A percentile compares a stretch with the other conserved stretches of the same genome.
These are phyloP conservation scores for Sporisorium scitamineum DNA, from an alignment of 1,284 basidiomycete species.

Conservation along the genomic window DNA sequence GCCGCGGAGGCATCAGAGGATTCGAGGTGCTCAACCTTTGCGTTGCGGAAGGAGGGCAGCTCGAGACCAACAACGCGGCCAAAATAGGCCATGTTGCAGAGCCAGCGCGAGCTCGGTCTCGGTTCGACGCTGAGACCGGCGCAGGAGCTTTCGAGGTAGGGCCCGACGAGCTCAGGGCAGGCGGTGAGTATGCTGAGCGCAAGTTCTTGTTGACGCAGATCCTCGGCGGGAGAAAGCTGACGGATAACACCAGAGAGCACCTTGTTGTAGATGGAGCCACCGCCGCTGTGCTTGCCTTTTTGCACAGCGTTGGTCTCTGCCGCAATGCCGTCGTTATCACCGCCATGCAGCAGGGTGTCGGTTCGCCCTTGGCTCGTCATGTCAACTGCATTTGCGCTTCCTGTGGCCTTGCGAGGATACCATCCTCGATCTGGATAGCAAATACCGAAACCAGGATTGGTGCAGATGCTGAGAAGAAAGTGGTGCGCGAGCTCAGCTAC, in stretches of 20 bases:
- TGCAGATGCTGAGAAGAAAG: conserved; percentile 87
- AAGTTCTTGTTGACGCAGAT: conserved; percentile 85
- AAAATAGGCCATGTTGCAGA: conserved; percentile 85
- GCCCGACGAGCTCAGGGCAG: conserved; percentile 86
- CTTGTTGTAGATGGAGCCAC: conserved; percentile 79
- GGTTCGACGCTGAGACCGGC: conserved; percentile 85
- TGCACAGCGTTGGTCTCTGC: conserved; percentile 70
- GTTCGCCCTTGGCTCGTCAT: conserved; percentile 20
- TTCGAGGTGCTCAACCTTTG: conserved; percentile 43
- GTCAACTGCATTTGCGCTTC: not conserved
- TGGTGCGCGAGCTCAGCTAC: conserved; percentile 85
- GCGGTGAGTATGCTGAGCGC: conserved; percentile 81
- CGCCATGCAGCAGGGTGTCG: conserved; percentile 6
- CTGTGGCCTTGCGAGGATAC: conserved; percentile 75
- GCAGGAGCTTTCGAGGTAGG: conserved; percentile 71
- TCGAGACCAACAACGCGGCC: conserved; percentile 81
- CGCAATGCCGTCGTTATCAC: conserved; percentile 56
- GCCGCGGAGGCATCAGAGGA: conserved; percentile 73
- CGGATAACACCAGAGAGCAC: conserved; percentile 82
- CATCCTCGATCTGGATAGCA: conserved; percentile 91
- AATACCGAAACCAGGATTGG: conserved; percentile 83
- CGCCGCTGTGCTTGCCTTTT: conserved; percentile 24
- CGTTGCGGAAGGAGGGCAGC: conserved; percentile 74
- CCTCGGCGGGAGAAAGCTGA: conserved; percentile 82
- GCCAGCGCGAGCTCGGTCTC: conserved; percentile 86